Conservation (phyloP, 345 rosid species). For the Gossypium raimondii region DNA sequence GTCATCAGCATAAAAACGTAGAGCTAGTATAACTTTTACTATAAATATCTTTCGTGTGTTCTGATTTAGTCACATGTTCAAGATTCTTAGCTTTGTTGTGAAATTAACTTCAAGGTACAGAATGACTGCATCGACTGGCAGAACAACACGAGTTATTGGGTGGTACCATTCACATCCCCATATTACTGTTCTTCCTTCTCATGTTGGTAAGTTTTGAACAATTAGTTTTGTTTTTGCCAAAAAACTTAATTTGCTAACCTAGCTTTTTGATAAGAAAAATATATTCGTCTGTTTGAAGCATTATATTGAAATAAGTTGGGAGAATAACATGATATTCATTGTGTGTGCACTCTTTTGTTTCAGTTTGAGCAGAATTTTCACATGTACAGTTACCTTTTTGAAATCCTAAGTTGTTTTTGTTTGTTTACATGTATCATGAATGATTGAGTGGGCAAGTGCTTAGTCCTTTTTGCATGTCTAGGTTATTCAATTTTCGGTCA, state of each 20-base stretch:
- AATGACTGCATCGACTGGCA: constrained; percentile 75
- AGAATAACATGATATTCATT: background rate
- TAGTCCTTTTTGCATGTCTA: background rate
- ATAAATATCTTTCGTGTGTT: background rate
- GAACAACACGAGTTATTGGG: constrained; percentile 91
- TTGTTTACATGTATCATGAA: background rate
- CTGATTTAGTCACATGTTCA: background rate
- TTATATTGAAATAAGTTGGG: background rate
- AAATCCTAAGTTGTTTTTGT: background rate
- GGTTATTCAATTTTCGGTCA: background rate
- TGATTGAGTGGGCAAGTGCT: background rate
- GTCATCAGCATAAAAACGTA: background rate
- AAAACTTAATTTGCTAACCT: background rate
- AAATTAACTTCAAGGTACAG: constrained; percentile 55
- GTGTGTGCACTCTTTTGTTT: background rate
- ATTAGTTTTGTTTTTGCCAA: background rate
- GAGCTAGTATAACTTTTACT: background rate
- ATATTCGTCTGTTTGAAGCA: background rate
- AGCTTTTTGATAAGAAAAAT: background rate
- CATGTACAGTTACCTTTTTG: background rate
- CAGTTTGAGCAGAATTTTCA: background rate
- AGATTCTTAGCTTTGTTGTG: constrained; percentile 15
- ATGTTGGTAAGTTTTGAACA: constrained; percentile 61
- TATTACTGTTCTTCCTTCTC: constrained; percentile 96
- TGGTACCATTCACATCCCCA: constrained; percentile 99